Evolutionary conservation across 306 rosid species (phyloP), one percentile per base, ranked within the genome.

Genomic region (Myrica gale): DNA sequence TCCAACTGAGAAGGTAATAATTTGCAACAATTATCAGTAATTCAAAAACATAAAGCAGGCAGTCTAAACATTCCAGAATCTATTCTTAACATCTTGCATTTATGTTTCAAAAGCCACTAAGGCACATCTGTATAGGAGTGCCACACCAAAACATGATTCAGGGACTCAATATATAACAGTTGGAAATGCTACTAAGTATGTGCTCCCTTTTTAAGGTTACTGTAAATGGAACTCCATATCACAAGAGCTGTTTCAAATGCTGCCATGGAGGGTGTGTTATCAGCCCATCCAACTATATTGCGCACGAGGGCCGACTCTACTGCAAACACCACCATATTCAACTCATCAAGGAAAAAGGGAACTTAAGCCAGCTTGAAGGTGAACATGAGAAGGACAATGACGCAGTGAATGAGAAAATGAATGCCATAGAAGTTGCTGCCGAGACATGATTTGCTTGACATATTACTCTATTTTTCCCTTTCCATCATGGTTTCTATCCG

Each of bases 351-450:
- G 96, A 92, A 84, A 95, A 92, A 81, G 99, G 99, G 6, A 95
- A 95, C 86, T 81, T 95, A 63, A 95, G 97, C 90, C 97, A 95
- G 88, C 99, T 95, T 37, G 98, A 94, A 75, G 98, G 97, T 57
- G 97, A 90, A 68, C 74, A 84, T 54, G 95, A 82, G 69, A 89
- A 82, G 83, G 80, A 55, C 60, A 89, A 82, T 82, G 80, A 55
- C 60, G 67, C 82, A 43, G 21, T 16, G 47, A 69, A 78, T 45
- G 90, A 83, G 48, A 85, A 78, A 23, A 75, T 72, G 75, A 76
- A 76, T 32, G 86, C 83, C 41, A 89, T 77, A 75, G 86, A 86
- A 83, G 88, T 88, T 73, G 86, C 86, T 5, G 83, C 93, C 0
- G 85, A 87, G 60, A 84, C 85, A 68, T 88, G 85, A 91, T 68